Percentiles rank a stretch among this genome's conserved stretches.
phyloP scores from a whole-genome alignment of 768 basidiomycete genomes.

The Tricholoma sp. region DNA sequence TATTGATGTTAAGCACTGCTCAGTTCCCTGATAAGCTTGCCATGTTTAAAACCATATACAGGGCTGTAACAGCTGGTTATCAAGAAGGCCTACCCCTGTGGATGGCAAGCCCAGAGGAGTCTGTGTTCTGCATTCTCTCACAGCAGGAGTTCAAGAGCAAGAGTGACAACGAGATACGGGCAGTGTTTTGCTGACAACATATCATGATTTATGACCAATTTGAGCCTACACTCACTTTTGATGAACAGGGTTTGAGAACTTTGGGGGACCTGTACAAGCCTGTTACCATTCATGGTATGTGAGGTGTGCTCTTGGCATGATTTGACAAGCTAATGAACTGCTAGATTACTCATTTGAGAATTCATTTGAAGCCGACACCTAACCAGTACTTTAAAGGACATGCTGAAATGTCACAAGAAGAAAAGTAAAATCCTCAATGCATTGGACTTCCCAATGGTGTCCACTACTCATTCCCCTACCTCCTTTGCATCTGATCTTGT shows the following conservation, averaged over 20 bases:
- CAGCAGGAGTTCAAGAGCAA: too few relatives aligned
- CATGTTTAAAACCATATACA: background rate
- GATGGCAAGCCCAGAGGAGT: too few relatives aligned
- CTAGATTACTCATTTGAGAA: background rate
- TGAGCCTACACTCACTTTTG: background rate
- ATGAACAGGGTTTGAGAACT: background rate
- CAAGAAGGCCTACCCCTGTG: background rate
- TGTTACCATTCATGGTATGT: background rate
- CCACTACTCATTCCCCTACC: background rate
- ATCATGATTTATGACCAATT: background rate
- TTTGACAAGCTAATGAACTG: background rate
- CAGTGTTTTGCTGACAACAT: background rate
- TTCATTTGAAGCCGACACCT: background rate
- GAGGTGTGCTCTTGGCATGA: background rate
- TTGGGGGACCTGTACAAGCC: background rate
- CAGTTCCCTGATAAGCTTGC: background rate
- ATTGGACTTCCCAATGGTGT: background rate
- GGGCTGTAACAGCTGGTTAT: background rate
- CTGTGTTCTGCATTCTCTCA: too few relatives aligned
- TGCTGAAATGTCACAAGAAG: background rate
- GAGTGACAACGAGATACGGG: background rate
- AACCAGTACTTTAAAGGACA: background rate
- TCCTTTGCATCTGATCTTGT: background rate
- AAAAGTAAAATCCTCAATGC: background rate
- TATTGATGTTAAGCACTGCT: background rate